phyloP scores from a whole-genome alignment of 805 yeast species.

The Lachancea lanzarotensis region DNA sequence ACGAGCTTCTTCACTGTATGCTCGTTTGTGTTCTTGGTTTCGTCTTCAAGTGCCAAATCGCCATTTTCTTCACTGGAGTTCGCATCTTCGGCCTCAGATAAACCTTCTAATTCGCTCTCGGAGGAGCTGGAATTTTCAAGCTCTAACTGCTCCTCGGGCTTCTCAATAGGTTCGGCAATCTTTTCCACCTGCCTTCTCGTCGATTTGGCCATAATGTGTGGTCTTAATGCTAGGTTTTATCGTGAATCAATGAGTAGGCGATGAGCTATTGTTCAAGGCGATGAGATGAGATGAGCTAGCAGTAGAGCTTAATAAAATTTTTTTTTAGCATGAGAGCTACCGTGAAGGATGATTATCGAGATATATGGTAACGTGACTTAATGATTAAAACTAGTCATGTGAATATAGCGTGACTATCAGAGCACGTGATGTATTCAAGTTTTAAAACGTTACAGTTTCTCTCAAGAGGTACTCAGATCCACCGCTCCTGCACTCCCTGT shows the following conservation, averaged over 20 bases:
- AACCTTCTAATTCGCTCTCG: slow-evolving; percentile 28
- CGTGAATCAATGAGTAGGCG: slow-evolving; percentile 3
- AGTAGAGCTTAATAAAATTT: not conserved
- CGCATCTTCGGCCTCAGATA: slow-evolving; percentile 22
- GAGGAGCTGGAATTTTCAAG: slow-evolving; percentile 21
- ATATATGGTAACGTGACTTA: too few relatives aligned
- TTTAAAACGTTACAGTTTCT: too few relatives aligned
- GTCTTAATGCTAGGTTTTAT: not conserved
- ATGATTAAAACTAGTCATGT: too few relatives aligned
- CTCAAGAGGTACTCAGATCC: too few relatives aligned
- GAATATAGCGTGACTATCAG: too few relatives aligned
- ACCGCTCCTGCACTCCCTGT: too few relatives aligned
- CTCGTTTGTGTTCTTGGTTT: slow-evolving; percentile 6
- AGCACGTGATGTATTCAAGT: too few relatives aligned
- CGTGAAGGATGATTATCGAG: too few relatives aligned
- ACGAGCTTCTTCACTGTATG: slow-evolving; percentile 24
- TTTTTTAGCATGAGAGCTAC: too few relatives aligned
- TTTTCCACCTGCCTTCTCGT: slow-evolving; percentile 13
- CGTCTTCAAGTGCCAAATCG: slow-evolving; percentile 16
- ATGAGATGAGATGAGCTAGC: slow-evolving; percentile 9
- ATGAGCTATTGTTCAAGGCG: slow-evolving; percentile 3
- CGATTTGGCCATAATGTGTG: slow-evolving; percentile 6
- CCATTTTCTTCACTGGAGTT: slow-evolving; percentile 19
- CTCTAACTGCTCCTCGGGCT: slow-evolving; percentile 23
- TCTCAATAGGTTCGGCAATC: slow-evolving; percentile 11